Evolutionary conservation across 75 land plant species (phyloP), one percentile per base, ranked within the genome.

Genomic region (Cupressus sempervirens): DNA sequence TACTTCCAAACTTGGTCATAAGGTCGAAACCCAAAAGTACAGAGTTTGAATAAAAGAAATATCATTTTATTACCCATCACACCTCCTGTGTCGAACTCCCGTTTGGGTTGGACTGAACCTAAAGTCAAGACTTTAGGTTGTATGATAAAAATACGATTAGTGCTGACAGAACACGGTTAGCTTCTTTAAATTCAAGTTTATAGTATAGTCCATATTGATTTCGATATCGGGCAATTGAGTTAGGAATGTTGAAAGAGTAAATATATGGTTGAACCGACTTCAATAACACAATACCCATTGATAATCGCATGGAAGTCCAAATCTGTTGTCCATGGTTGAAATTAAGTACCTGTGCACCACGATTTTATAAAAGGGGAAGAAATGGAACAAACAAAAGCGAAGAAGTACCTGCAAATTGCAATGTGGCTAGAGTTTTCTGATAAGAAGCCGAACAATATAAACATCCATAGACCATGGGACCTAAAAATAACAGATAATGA

Each of bases 381-480:
- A 30, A 70, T 11, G 36, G 15, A 74, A 14, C 46, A 3, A 75
- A 34, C 30, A 68, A n/a, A 86, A n/a, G 40, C 50, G 4, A 87
- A 32, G 32, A 29, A 38, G 7, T 43, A 96, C 98, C 97, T 84
- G 99, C 99, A 83, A 95, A 97, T 34, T 92, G 87, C 86, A 96
- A 54, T n/a, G 91, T 84, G 18, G 98, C 80, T 41, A 96, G 94
- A 6, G 94, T 89, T 26, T 91, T 83, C 90, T 93, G 87, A 85
- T 95, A 93, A 26, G 94, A 91, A 40, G 93, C 84, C 40, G 98
- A 86, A 80, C 99, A 95, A 84, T 93, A 95, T 83, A 95, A 89
- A 89, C 99, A 97, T 43, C 98, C 98, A 86, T 97, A 97, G 53
- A 97, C 99, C 99, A 97, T 97, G 54, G 99, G 99, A n/a, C 99